Base-by-base conservation (phyloP, 768 basidiomycete genomes). In the Amanita phalloides region DNA sequence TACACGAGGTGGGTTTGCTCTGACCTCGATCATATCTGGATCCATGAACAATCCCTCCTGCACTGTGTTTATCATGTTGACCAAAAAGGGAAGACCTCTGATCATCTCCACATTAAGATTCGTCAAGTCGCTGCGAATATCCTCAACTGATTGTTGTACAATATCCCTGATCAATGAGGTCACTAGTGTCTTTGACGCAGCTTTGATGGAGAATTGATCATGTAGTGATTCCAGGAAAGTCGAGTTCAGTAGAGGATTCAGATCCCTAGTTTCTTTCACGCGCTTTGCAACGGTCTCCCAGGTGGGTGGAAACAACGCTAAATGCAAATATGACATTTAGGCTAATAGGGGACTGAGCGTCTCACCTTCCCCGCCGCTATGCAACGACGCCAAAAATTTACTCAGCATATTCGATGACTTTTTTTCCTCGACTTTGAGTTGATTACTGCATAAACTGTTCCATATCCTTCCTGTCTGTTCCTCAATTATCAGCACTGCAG, bases 61-160 rank as follows among this genome's bases (percentile, higher is more conserved):
- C 54, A 86, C 85, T 4, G 71, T 66, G 8, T 73, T 68, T 38
- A 86, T 57, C 32, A 84, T 63, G 36, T 65, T 66, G 11, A 74
- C 66, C 26, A 81, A 61, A 25, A 51, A 65, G 61, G 35, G 45
- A 36, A 26, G 37, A 36, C 49, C 45, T 47, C 17, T 52, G 36
- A 41, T 37, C 25, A 20, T 1, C 30, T 33, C 26, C 45, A 39
- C 13, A 47, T 45, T 32, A 42, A 46, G 21, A 45, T 51, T 36
- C 20, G 36, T 5, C 1, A 48, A 1, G 10, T 50, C 58, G 54
- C 53, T 52, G 45, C 53, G 52, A 23, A 45, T 37, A 21, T 45
- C 51, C 23, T 44, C 43, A 14, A 52, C 51, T 9, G 43, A 37
- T 28, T 52, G 32, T 45, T 35, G 32, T n/a, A 45, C 25, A 3